Base-by-base conservation (phyloP, 257 asterid species). In the Prunella vulgaris region DNA sequence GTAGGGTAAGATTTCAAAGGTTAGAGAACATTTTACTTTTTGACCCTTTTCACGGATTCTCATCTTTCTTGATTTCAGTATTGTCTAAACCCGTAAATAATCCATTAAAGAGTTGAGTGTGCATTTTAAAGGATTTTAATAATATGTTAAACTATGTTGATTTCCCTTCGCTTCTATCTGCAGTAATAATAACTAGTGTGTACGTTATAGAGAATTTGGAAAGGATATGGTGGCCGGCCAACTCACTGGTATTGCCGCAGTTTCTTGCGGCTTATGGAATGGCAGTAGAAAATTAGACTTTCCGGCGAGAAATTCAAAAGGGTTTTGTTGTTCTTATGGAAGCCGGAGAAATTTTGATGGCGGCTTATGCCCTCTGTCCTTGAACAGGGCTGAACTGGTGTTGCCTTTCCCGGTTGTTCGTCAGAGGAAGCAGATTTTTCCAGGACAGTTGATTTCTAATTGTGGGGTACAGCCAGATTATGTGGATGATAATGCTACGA, bases 171-270 rank as follows among this genome's bases (percentile, higher is more conserved):
- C 20, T 14, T 58, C 4, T 54, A 8, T 30, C 4, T 2, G 21
- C 74, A 37, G 15, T 0, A 15, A 28, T 14, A 54, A 20, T n/a
- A n/a, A n/a, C n/a, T n/a, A n/a, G n/a, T n/a, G n/a, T n/a, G n/a
- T n/a, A n/a, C n/a, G n/a, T n/a, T n/a, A n/a, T n/a, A n/a, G n/a
- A n/a, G n/a, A n/a, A n/a, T 25, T 52, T 60, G 28, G 56, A 51
- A 64, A 66, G 60, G 32, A 67, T 35, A 87, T 90, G 95, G 83
- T 62, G 60, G 81, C 84, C 64, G 81, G 88, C 44, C 89, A 84
- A 68, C 68, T 86, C 52, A 72, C 74, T 38, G 75, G 74, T 14
- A 78, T 79, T 64, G 60, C 74, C 33, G 74, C 82, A 22, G 64
- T 74, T 56, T 69, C 79, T 51, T 60, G 75, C 37, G 84, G 81